Evolutionary conservation across 768 basidiomycete genomes (phyloP).

Genomic region (Termitomyces eurrhizus): DNA sequence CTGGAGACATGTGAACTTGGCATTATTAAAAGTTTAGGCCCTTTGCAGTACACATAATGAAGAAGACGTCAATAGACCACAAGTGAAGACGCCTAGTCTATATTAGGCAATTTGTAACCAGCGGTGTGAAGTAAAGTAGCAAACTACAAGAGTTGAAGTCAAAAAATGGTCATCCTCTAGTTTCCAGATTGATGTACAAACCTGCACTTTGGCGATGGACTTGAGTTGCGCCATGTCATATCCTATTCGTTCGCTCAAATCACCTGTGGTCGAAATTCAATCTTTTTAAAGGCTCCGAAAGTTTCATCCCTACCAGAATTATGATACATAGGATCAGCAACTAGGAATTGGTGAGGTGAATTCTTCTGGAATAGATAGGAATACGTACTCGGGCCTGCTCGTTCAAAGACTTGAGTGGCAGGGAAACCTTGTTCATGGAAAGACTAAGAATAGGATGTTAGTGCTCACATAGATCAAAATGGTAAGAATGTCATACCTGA

Average conservation of each 20-base stretch:
- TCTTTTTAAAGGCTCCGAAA: background rate
- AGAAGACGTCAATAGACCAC: background rate
- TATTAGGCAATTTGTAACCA: conserved; percentile 42
- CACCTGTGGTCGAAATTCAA: conserved; percentile 39
- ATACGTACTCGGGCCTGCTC: conserved; percentile 66
- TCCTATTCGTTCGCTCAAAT: conserved; percentile 72
- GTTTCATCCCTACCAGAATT: conserved; percentile 56
- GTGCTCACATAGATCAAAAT: background rate
- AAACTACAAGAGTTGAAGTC: conserved; percentile 39
- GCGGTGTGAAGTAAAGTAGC: conserved; percentile 68
- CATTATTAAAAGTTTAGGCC: background rate
- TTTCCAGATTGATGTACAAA: conserved; percentile 23
- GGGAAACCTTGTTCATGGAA: conserved; percentile 84
- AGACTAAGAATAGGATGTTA: conserved; percentile 38
- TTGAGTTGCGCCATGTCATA: conserved; percentile 82
- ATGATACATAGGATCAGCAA: conserved; percentile 88
- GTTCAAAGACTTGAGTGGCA: conserved; percentile 84
- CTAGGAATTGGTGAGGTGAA: conserved; percentile 29
- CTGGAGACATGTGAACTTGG: background rate
- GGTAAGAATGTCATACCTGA: conserved; percentile 41
- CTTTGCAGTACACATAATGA: background rate
- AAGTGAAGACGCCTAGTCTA: background rate
- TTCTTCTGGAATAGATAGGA: background rate
- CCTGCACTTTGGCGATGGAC: conserved; percentile 87
- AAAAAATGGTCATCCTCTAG: background rate